These are phyloP conservation scores for Myxozyma neglecta DNA, from an alignment of 805 yeast genomes.

Conservation along the genomic window DNA sequence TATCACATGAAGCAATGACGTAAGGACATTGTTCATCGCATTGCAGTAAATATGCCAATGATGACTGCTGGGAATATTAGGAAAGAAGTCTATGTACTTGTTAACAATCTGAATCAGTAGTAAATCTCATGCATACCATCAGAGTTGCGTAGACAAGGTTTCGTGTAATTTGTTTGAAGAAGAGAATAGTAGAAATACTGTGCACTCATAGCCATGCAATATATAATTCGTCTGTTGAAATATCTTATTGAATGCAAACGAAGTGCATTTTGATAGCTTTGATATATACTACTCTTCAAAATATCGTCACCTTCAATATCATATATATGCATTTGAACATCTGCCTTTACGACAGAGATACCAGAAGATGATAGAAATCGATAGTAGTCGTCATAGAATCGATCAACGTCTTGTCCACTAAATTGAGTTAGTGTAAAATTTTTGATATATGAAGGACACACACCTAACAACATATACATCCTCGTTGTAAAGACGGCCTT, in stretches of 20 bases:
- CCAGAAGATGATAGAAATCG: conserved; percentile 33
- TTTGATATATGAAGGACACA: not conserved
- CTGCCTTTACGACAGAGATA: conserved; percentile 37
- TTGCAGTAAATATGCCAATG: conserved; percentile 39
- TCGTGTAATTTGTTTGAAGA: conserved; percentile 21
- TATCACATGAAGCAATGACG: conserved; percentile 32
- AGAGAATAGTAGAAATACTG: conserved; percentile 28
- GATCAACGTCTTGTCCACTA: conserved; percentile 24
- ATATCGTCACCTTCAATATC: conserved; percentile 30
- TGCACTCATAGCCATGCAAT: conserved; percentile 39
- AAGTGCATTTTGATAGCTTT: conserved; percentile 36
- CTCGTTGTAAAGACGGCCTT: conserved; percentile 13
- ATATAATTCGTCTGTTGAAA: conserved; percentile 35
- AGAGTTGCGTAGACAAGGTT: conserved; percentile 37
- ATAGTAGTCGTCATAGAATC: conserved; percentile 37
- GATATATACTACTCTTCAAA: conserved; percentile 24
- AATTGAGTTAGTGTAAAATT: not conserved
- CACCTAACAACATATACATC: conserved; percentile 21
- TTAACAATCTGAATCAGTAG: not conserved
- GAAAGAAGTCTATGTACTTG: conserved; percentile 36
- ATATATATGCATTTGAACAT: conserved; percentile 35
- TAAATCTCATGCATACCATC: conserved; percentile 19
- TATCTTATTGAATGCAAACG: conserved; percentile 29
- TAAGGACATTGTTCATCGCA: conserved; percentile 33
- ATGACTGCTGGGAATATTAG: conserved; percentile 35